Conservation (phyloP, 202 grass and related monocot genomes). For the Zoysia matrella region DNA sequence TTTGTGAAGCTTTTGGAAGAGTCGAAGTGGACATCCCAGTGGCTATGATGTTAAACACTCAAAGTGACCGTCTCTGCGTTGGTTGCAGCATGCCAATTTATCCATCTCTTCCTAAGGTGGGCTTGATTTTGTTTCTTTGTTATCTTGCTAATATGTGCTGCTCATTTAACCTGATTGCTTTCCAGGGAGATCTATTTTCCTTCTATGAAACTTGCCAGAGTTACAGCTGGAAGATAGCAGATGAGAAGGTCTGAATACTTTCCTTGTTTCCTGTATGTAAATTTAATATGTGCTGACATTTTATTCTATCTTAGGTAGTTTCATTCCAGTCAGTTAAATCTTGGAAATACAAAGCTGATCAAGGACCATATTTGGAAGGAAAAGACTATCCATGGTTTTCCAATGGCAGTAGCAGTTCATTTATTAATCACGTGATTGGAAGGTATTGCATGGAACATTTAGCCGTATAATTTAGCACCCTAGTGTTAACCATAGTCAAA, state of each 20-base stretch:
- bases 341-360: slow-evolving; percentile 51
- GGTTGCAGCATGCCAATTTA: slow-evolving; percentile 91
- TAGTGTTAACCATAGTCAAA: too few relatives aligned
- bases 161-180: slow-evolving; percentile 40
- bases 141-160: slow-evolving; percentile 21
- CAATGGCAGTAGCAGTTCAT: slow-evolving; percentile 53
- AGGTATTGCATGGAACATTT: slow-evolving; percentile 56
- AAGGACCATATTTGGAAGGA: slow-evolving; percentile 55
- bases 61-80: slow-evolving; percentile 84
- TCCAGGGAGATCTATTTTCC: slow-evolving; percentile 93
- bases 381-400: slow-evolving; percentile 60
- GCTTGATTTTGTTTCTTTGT: slow-evolving; percentile 24
- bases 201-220: slow-evolving; percentile 93
- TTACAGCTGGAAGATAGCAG: slow-evolving; percentile 78
- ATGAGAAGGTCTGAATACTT: slow-evolving; percentile 68
- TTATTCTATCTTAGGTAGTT: slow-evolving; percentile 61
- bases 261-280: slow-evolving; percentile 37
- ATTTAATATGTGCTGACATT: slow-evolving; percentile 46
- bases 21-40: slow-evolving; percentile 88
- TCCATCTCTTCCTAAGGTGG: slow-evolving; percentile 76
- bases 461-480: too few relatives aligned
- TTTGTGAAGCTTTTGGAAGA: slow-evolving; percentile 92
- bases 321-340: slow-evolving; percentile 56
- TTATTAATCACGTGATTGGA: slow-evolving; percentile 74
- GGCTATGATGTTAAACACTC: slow-evolving; percentile 68